Evolutionary conservation across 345 rosid genomes (phyloP), one percentile per base, ranked within the genome.

Genomic region (Abelmoschus esculentus): DNA sequence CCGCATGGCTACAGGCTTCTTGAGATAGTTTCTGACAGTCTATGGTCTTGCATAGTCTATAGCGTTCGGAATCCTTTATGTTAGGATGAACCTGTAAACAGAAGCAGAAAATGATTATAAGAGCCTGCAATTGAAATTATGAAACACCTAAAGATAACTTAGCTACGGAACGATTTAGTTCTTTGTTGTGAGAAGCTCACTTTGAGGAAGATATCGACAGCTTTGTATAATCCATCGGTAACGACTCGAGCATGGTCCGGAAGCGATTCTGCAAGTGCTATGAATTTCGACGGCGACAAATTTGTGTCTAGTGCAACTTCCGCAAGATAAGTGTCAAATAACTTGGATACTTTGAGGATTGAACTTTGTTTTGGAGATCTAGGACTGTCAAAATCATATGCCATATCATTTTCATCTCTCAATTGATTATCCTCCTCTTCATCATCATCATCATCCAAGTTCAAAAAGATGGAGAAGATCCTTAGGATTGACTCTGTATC

Each of bases 1-100:
- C 98, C 0, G 98, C 99, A 15, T 95, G 98, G 81, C 97, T 90
- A 80, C 99, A 95, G 36, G 99, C 99, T 81, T 95, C 99, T 71
- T 91, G 98, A n/a, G 99, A 88, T 53, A 95, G 83, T 78, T 90
- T 95, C 74, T 95, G 99, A 64, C 92, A 86, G 76, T 95, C 97
- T 47, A 91, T 95, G 26, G 98, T 88, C 73, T 91, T 95, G 85
- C 96, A 90, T 3, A 95, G 96, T 36, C 97, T 69, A 80, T 91
- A 87, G 10, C 96, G 86, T 56, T 95, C 99, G 0, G 96, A 81
- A 42, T 95, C 99, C 79, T 91, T 91, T 6, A 91, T 86, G 72
- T 85, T 90, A 5, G 92, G 93, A 81, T 95, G 99, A 69, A 95
- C 96, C 99, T 95, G 78, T 36, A 0, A 62, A 50, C 5, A n/a